Evolutionary conservation across 2,329 filamentous ascomycete species (phyloP).

Genomic region (Bipolaris victoriae): DNA sequence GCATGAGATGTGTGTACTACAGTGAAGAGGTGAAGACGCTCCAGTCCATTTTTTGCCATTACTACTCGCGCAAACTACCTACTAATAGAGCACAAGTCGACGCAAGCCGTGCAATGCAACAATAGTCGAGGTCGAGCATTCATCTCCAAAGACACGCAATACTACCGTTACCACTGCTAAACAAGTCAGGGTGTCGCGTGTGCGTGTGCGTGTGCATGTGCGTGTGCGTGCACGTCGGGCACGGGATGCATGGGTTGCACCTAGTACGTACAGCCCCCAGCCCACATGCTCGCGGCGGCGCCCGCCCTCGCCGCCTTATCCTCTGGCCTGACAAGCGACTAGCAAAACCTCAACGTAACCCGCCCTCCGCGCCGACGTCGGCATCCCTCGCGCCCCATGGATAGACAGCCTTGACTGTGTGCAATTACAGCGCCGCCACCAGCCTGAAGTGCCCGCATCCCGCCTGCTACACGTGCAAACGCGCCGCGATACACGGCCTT

Average conservation of each 20-base stretch:
- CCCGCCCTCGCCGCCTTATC: constrained; percentile 10
- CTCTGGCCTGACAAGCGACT: constrained; percentile 10
- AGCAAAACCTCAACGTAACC: constrained; percentile 31
- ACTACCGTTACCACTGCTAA: no score
- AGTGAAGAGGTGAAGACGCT: no score
- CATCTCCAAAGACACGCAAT: no score
- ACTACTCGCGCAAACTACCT: no score
- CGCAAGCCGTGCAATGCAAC: no score
- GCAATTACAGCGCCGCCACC: constrained; percentile 33
- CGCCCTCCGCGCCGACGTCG: constrained; percentile 22
- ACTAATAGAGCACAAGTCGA: no score
- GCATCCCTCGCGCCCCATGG: constrained; percentile 15
- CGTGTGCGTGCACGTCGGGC: background rate
- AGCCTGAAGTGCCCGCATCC: constrained; percentile 26
- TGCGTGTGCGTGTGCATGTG: no score
- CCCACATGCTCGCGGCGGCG: constrained; percentile 10
- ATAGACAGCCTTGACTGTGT: constrained; percentile 26
- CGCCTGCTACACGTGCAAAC: constrained; percentile 31
- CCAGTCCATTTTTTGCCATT: no score
- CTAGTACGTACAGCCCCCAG: background rate
- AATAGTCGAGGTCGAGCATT: no score
- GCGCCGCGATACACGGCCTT: constrained; percentile 25
- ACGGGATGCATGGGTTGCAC: background rate
- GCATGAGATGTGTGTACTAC: no score
- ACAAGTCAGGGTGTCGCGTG: background rate